Base-by-base conservation (phyloP, 148 eudicot species). In the Salicornia ramosissima region DNA sequence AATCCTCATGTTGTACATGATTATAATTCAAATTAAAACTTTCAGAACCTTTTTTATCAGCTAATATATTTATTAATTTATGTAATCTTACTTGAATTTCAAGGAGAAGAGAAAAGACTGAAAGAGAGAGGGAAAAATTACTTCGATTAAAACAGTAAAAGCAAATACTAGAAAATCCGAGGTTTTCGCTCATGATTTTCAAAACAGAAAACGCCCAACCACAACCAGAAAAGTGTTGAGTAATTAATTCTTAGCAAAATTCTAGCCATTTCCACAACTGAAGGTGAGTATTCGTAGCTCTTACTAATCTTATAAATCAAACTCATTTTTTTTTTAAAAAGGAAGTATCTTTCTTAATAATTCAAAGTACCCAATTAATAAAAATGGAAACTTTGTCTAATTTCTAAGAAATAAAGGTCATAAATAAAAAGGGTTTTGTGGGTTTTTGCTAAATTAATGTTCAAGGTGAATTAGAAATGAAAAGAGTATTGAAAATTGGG, bases 111-210 rank as follows among this genome's bases (percentile, higher is more conserved):
- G 0, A 25, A 22, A 25, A 54, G 55, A 31, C 46, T 10, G 29
- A 16, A 12, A 63, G 25, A 24, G 13, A n/a, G n/a, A n/a, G n/a
- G n/a, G n/a, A n/a, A n/a, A n/a, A n/a, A n/a, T n/a, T n/a, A n/a
- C n/a, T n/a, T n/a, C n/a, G 40, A 36, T 3, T 36, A 36, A 36
- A 36, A 36, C 40, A 36, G 8, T 36, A 73, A 65, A 34, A 67
- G 21, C 68, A 52, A 71, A 53, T 68, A 84, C 81, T 84, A 86
- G 58, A 68, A 64, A 71, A 90, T 88, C 83, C 87, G 82, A 47
- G 90, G 84, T 75, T 85, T 84, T 73, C 90, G 87, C 50, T 90
- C 87, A 71, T 88, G 88, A 76, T 88, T 81, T 78, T 86, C 90
- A 49, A 81, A 85, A 1, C 87, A 85, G 66, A 88, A 90, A 30